Base-by-base conservation (phyloP, 768 basidiomycete genomes). In the Tulasnella sp. region DNA sequence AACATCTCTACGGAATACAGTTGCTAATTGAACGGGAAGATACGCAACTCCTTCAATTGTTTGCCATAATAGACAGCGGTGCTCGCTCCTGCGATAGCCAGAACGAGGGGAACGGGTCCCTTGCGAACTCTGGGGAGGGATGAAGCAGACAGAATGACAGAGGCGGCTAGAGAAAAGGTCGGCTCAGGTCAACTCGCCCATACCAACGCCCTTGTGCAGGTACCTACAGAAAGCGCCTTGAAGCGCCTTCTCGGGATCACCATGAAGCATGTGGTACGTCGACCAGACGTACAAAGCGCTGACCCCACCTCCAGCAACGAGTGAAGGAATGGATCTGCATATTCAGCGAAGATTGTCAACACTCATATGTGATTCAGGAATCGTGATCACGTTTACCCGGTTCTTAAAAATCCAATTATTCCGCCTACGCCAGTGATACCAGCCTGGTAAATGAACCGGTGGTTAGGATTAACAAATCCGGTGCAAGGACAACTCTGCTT, bases 271-370 rank as follows among this genome's bases (percentile, higher is more conserved):
- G 83, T 87, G 88, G 80, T 93, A 89, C 52, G 91, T 94, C 79
- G 93, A 92, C 90, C 91, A 95, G 38, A 94, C 87, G 85, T 93
- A 96, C 74, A 94, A 87, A 21, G 89, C 86, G 80, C 94, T 94
- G 73, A 95, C 93, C 12, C 16, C 19, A 74, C 94, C 89, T 58
- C 94, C 94, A 80, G 94, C 94, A 27, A 95, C 90, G 62, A 96
- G 84, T 16, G 94, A 95, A 10, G 94, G 94, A 39, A 95, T 87
- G 48, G 94, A 95, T 14, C 80, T 77, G 36, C 91, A 93, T 82
- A 7, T n/a, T 19, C 6, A 21, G 52, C 1, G 52, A 24, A 52
- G n/a, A n/a, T n/a, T n/a, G n/a, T n/a, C n/a, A n/a, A n/a, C n/a
- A n/a, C n/a, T n/a, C n/a, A 52, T 52, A 24, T 9, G n/a, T 24